Percentiles rank a stretch among this genome's conserved stretches.
Evolutionary conservation across 345 rosid species (phyloP).

Genomic region (Eucalyptus cloeziana): DNA sequence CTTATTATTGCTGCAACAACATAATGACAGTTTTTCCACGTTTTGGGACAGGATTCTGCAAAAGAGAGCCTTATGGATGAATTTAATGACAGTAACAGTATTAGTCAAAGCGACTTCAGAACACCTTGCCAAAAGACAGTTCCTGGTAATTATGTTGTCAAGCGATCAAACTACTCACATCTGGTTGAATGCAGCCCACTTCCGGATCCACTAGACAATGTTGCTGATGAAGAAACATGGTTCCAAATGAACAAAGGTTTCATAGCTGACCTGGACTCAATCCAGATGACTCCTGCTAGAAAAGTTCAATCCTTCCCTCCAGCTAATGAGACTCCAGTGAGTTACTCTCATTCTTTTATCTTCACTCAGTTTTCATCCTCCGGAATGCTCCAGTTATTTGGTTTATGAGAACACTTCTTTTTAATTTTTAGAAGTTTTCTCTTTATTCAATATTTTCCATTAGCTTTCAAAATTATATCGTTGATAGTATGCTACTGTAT

Average conservation of each 20-base stretch:
- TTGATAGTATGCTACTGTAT: neutral
- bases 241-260: constrained; percentile 83
- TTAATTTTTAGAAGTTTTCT: neutral
- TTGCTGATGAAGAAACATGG: constrained; percentile 98
- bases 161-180: constrained; percentile 53
- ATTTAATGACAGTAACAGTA: constrained; percentile 21
- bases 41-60: constrained; percentile 16
- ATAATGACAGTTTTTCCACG: neutral
- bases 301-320: constrained; percentile 54
- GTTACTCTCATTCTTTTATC: constrained; percentile 7
- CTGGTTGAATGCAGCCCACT: constrained; percentile 71
- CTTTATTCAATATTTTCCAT: neutral
- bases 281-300: constrained; percentile 67
- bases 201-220: constrained; percentile 56
- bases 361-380: neutral
- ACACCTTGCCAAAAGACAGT: constrained; percentile 58
- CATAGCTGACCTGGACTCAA: constrained; percentile 66
- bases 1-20: neutral
- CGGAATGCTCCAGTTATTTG: neutral
- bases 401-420: neutral
- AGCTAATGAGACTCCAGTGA: constrained; percentile 40
- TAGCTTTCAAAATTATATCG: neutral
- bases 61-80: constrained; percentile 28
- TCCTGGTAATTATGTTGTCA: constrained; percentile 58
- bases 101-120: constrained; percentile 29